phyloP scores from a whole-genome alignment of 179 eudicot genomes.

The Camellia oleifera region DNA sequence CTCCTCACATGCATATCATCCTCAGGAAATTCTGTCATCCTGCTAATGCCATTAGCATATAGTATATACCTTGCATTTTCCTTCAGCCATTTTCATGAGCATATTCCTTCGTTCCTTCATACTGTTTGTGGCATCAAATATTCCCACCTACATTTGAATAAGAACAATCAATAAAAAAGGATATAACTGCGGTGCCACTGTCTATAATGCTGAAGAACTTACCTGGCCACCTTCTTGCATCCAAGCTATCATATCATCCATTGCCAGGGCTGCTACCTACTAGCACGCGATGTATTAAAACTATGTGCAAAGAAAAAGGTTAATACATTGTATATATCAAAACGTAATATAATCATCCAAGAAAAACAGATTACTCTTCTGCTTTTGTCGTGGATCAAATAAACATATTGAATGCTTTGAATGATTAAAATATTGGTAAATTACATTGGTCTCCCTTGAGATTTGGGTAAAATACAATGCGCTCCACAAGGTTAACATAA shows the following conservation, averaged over 20 bases:
- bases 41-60: conserved; percentile 6
- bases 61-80: conserved; percentile 92
- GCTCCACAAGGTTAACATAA: too few species aligned
- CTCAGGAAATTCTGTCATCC: neutral
- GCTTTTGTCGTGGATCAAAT: neutral
- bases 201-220: conserved; percentile 25
- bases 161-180: conserved; percentile 14
- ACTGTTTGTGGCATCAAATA: conserved; percentile 99
- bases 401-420: neutral
- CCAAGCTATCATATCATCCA: conserved; percentile 99
- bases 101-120: conserved; percentile 80
- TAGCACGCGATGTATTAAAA: conserved; percentile 44
- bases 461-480: too few species aligned
- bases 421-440: neutral
- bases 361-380: neutral
- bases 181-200: neutral
- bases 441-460: too few species aligned
- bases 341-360: neutral
- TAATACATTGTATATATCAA: conserved; percentile 20
- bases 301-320: conserved; percentile 38
- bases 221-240: conserved; percentile 99
- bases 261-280: conserved; percentile 99
- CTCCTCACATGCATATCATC: neutral
- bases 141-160: conserved; percentile 68
- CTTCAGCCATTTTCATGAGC: conserved; percentile 99